Evolutionary conservation across 2,329 filamentous ascomycete genomes (phyloP), one percentile per base, ranked within the genome.

Genomic region (Diplodia mutila): DNA sequence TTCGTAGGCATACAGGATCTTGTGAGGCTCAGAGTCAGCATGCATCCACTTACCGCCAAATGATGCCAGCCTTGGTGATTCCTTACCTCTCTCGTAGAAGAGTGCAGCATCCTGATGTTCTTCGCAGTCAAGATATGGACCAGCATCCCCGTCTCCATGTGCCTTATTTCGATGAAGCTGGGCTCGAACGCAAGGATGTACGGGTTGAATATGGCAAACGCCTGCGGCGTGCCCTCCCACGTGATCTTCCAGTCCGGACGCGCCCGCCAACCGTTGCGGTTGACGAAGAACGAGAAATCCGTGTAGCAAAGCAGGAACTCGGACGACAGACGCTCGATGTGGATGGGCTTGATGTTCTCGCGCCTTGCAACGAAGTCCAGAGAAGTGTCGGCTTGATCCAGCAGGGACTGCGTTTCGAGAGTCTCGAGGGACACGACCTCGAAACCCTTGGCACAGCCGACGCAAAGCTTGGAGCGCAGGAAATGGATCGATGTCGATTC

Each of bases 401-500:
- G 90, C 27, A 99, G 85, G 25, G 94, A 97, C 81, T 99, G 95
- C 2, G 94, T 97, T 80, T 99, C 95, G n/a, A 97, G 90, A 0
- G 95, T 98, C 79, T 98, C 93, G 42, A 99, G 86, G 68, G 91
- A 95, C 69, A 99, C 95, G 37, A 99, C 94, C 80, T 99, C 95
- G 79, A 99, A 99, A 53, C 95, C 95, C 78, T 93, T 89, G 12
- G 94, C 91, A 77, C 95, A 98, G 54, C 94, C 95, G 69, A 99
- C 95, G 78, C 95, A 99, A 27, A 99, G 87, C 77, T 97, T 99
- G 70, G 92, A 95, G 76, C 95, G 94, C 73, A 99, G 86, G 85
- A 98, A 99, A 80, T 99, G 95, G 49, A 99, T 95, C 48, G 94
- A 97, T 4, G 93, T 94, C n/a, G 94, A 97, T 83, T 99, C 95